Base-by-base conservation (phyloP, 108 stramenopile species). In the Aureococcus anophagefferens region DNA sequence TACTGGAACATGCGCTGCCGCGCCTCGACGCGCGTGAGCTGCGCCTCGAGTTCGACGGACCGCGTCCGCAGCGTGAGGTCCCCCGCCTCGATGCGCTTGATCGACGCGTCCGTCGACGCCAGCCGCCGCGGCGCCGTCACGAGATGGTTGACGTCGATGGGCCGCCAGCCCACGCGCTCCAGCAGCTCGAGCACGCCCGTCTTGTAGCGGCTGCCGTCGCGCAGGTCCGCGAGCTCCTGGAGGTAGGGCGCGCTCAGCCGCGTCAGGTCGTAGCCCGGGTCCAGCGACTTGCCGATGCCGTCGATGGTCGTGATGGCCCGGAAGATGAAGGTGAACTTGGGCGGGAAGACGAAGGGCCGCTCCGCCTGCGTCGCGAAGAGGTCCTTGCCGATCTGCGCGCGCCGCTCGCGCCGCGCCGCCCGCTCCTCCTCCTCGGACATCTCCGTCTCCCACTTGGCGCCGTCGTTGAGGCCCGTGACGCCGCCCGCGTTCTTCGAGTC, bases 321-420 rank as follows among this genome's bases (percentile, higher is more conserved):
- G 66, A 98, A 89, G 33, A 98, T 94, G 81, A 98, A 98, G 4
- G 97, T 98, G 91, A 94, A 96, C 16, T 93, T 94, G 0, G 97
- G 93, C 62, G 97, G 97, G 71, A 98, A 96, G 62, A 95, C 85
- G 66, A 98, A 95, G 11, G 95, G 93, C 66, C 83, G 84, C 74
- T 94, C 93, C 21, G 89, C 82, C 74, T 94, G 91, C 80, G 91
- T 68, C 16, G 93, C 89, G 40, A 94, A 75, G 75, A 94, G 91
- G 70, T 94, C 93, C 76, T 91, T 88, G 33, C 93, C 93, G 59
- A 93, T 75, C 35, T 59, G 14, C 21, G 51, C 51, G 21, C 51
- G 51, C 21, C 51, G 51, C 51, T 3, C 51, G 21, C 25, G 17
- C 21, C 51, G 51, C 7, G 51, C 51, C 21, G 14, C 25, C 21